Evolutionary conservation across 306 rosid genomes (phyloP).

Genomic region (Crotalaria pallida): DNA sequence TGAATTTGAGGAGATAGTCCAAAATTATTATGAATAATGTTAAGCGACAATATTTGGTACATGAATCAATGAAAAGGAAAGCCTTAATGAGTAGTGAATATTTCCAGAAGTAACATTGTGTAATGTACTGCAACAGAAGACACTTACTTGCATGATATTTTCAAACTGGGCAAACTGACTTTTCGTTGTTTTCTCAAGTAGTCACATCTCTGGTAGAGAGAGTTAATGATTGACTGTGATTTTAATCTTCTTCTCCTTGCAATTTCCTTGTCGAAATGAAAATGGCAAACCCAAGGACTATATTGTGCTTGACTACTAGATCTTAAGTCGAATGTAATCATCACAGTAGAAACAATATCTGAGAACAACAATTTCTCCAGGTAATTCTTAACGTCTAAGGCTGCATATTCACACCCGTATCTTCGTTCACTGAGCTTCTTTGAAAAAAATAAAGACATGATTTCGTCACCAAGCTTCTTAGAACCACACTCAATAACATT

Average conservation of each 20-base stretch:
- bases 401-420: slow-evolving; percentile 78
- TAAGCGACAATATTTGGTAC: not conserved
- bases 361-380: slow-evolving; percentile 71
- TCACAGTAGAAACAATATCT: slow-evolving; percentile 56
- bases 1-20: not conserved
- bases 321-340: slow-evolving; percentile 64
- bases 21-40: not conserved
- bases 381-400: slow-evolving; percentile 67
- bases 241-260: slow-evolving; percentile 47
- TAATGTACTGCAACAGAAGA: slow-evolving; percentile 24
- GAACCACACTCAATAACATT: slow-evolving; percentile 82
- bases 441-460: slow-evolving; percentile 63
- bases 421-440: slow-evolving; percentile 57
- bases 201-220: slow-evolving; percentile 43
- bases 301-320: slow-evolving; percentile 28
- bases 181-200: slow-evolving; percentile 31
- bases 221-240: slow-evolving; percentile 51
- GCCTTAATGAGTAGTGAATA: slow-evolving; percentile 1
- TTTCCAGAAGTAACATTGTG: not conserved
- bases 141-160: slow-evolving; percentile 67
- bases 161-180: slow-evolving; percentile 38
- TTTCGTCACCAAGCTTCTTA: slow-evolving; percentile 47
- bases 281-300: slow-evolving; percentile 93
- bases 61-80: not conserved
- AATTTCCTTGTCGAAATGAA: slow-evolving; percentile 65